A percentile compares a stretch with the other conserved stretches of the same genome.
phyloP scores from a whole-genome alignment of 129 eudicot species.

The Glebionis coronaria region DNA sequence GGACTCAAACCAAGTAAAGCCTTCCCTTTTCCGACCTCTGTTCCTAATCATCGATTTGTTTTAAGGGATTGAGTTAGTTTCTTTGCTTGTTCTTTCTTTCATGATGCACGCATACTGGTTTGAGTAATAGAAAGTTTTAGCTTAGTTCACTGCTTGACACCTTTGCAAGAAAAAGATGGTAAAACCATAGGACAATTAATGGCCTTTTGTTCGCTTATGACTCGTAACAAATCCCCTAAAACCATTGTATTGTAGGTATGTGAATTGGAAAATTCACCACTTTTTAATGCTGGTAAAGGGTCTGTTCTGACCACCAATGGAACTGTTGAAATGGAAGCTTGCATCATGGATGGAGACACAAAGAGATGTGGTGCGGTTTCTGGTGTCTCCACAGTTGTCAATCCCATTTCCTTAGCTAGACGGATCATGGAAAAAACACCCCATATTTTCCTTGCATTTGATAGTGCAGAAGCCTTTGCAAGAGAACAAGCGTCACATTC shows the following conservation, averaged over 20 bases:
- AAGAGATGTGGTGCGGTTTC: constrained; percentile 93
- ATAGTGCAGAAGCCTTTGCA: constrained; percentile 93
- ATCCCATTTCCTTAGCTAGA: constrained; percentile 79
- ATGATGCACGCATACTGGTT: neutral
- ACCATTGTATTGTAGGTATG: constrained; percentile 49
- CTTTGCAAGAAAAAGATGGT: neutral
- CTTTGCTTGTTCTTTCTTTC: neutral
- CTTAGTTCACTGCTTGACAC: neutral
- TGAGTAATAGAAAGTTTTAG: neutral
- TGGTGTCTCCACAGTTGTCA: constrained; percentile 81
- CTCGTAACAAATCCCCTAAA: neutral
- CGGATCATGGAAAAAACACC: constrained; percentile 91
- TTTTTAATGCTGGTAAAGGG: constrained; percentile 90
- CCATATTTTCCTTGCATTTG: constrained; percentile 87
- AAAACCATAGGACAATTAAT: neutral
- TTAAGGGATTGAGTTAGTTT: neutral
- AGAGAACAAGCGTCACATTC: constrained; percentile 61
- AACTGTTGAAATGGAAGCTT: no score
- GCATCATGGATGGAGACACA: no score
- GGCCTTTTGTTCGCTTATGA: neutral
- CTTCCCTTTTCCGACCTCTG: no score
- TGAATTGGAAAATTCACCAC: constrained; percentile 74
- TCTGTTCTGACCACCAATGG: constrained; percentile 76
- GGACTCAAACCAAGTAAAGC: no score
- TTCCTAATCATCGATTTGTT: neutral